Base-by-base conservation (phyloP, 192 early-diverging fungal genomes). In the Polychytrium aggregatum region DNA sequence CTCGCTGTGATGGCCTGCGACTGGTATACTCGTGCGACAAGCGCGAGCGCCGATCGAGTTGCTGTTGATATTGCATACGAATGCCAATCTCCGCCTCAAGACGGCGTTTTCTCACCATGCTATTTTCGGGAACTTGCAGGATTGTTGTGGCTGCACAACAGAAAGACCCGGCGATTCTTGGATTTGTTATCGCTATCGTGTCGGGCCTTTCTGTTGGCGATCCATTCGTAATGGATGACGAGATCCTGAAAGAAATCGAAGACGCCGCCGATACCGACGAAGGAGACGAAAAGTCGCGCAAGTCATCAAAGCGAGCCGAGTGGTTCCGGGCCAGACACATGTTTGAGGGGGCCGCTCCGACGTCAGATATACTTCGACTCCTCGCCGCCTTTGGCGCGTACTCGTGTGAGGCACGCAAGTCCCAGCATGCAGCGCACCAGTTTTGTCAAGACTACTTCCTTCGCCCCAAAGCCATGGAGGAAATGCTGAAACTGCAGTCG, bases 191-290 rank as follows among this genome's bases (percentile, higher is more conserved):
- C 52, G 86, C 85, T 1, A 77, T 97, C 52, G 92, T 97, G 8
- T 79, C 93, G 0, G 91, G 86, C 0, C 57, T 97, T 39, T 88
- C 90, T 1, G 89, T 94, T 1, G 96, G 90, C 25, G 91, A 97
- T 50, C 84, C 88, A 13, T 96, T 99, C 64, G 65, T 96, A 37
- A 43, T 60, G 3, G 75, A 72, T 24, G 67, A 72, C 21, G 76
- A 74, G 36, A 71, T 70, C 7, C 41, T 60, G 11, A 43, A 41
- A 22, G 57, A 47, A 22, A 63, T 65, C 20, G 70, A 70, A 11
- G 79, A 74, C 38, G 71, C 62, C 17, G 78, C 76, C 7, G 67
- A 52, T 37, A 79, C 67, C 16, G 68, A 76, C 27, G 70, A 66
- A 52, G 85, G 83, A 47, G 49, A 76, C 7, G 57, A 71, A 28